Evolutionary conservation across 257 asterid species (phyloP).

Genomic region (Solanum commersonii): DNA sequence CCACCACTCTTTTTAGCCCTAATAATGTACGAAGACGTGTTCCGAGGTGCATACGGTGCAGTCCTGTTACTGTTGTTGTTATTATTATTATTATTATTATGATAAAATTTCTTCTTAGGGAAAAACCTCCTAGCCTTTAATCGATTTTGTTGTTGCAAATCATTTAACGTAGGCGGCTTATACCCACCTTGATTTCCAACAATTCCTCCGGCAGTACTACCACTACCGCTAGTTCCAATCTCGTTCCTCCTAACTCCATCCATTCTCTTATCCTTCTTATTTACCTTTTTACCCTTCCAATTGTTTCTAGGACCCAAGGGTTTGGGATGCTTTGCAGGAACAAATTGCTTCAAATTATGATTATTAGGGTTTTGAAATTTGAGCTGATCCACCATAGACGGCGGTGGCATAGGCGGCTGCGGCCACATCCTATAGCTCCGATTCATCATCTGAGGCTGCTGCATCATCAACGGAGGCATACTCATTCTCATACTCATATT

Average conservation of each 20-base stretch:
- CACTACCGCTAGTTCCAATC: slow-evolving; percentile 14
- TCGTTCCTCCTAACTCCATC: slow-evolving; percentile 43
- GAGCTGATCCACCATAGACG: slow-evolving; percentile 12
- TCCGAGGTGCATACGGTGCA: slow-evolving; percentile 64
- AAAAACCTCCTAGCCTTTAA: slow-evolving; percentile 49
- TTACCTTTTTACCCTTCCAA: slow-evolving; percentile 68
- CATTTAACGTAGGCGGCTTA: slow-evolving; percentile 58
- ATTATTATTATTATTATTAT: background rate
- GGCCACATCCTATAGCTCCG: slow-evolving; percentile 66
- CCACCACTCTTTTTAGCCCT: slow-evolving; percentile 81
- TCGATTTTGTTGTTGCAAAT: slow-evolving; percentile 61
- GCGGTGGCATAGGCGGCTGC: slow-evolving; percentile 11
- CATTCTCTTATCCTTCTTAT: slow-evolving; percentile 27
- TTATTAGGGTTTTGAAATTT: slow-evolving; percentile 46
- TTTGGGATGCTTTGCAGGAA: slow-evolving; percentile 14
- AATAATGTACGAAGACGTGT: slow-evolving; percentile 54
- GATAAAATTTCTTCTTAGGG: slow-evolving; percentile 41
- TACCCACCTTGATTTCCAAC: slow-evolving; percentile 25
- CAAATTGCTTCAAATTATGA: slow-evolving; percentile 21
- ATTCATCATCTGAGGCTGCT: slow-evolving; percentile 44
- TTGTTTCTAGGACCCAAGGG: slow-evolving; percentile 55
- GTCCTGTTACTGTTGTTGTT: slow-evolving; percentile 15
- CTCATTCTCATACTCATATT: background rate
- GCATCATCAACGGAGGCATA: background rate
- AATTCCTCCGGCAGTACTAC: background rate